Conservation (phyloP, 306 rosid genomes). For the Vicia sativa region DNA sequence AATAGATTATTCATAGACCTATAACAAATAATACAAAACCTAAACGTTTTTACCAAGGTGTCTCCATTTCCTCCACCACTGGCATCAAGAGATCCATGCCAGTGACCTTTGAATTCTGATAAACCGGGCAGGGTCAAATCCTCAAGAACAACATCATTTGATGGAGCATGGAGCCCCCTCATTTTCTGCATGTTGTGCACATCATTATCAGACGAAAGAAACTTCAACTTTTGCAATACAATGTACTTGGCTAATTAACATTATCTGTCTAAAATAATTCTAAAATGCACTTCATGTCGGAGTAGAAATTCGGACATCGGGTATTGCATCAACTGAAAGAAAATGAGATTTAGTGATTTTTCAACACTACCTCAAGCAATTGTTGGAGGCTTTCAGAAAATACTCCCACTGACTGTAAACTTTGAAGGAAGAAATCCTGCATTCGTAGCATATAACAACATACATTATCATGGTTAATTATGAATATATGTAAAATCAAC, state of each 20-base stretch:
- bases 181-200: conserved; percentile 59
- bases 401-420: conserved; percentile 79
- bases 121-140: conserved; percentile 85
- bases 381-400: conserved; percentile 58
- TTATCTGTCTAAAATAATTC: conserved; percentile 13
- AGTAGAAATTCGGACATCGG: conserved; percentile 35
- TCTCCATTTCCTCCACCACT: conserved; percentile 98
- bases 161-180: conserved; percentile 67
- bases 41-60: conserved; percentile 64
- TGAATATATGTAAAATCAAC: conserved; percentile 22
- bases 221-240: conserved; percentile 20
- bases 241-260: conserved; percentile 25
- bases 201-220: conserved; percentile 11
- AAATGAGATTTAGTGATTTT: conserved; percentile 11
- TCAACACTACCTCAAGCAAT: conserved; percentile 74
- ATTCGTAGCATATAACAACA: conserved; percentile 36
- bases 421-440: conserved; percentile 87
- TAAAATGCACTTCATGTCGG: conserved; percentile 18
- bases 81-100: conserved; percentile 97
- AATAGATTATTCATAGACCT: conserved; percentile 34
- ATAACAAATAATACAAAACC: conserved; percentile 27
- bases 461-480: conserved; percentile 24
- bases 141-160: conserved; percentile 75
- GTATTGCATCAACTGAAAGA: conserved; percentile 17
- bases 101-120: conserved; percentile 85